Evolutionary conservation across 139 green algal genomes (phyloP).

Genomic region (Chlorella sp.): DNA sequence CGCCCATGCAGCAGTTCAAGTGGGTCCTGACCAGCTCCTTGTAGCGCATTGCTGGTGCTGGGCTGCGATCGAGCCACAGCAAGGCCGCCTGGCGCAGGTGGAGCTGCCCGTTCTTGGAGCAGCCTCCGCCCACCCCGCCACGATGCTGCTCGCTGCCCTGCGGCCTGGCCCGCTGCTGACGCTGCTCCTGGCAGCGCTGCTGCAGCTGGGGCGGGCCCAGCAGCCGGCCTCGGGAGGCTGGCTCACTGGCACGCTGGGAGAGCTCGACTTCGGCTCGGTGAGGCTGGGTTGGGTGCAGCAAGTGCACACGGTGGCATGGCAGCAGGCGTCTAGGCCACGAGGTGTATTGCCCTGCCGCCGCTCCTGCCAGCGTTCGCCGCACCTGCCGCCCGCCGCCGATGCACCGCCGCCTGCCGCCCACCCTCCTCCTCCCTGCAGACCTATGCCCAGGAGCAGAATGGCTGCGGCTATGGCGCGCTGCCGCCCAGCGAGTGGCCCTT

Average conservation of each 20-base stretch:
- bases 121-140: too few relatives aligned
- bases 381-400: background rate
- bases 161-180: background rate
- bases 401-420: background rate
- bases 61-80: too few relatives aligned
- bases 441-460: background rate
- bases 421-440: background rate
- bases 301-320: background rate
- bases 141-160: too few relatives aligned
- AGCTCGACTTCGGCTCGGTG: slow-evolving; percentile 10
- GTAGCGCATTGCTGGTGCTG: too few relatives aligned
- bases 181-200: background rate
- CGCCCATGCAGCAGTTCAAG: too few relatives aligned
- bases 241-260: slow-evolving; percentile 1
- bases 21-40: too few relatives aligned
- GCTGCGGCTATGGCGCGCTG: slow-evolving; percentile 33
- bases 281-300: background rate
- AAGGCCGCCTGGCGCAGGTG: too few relatives aligned
- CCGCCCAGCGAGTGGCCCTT: background rate
- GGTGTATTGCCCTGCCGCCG: background rate
- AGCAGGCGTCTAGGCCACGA: too few relatives aligned
- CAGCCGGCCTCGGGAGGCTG: background rate
- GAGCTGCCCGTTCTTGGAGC: too few relatives aligned
- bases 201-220: background rate
- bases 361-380: background rate